A percentile compares a stretch with the other conserved stretches of the same genome.
phyloP scores from a whole-genome alignment of 2,329 filamentous ascomycete species.

The Scytalidium sp. region DNA sequence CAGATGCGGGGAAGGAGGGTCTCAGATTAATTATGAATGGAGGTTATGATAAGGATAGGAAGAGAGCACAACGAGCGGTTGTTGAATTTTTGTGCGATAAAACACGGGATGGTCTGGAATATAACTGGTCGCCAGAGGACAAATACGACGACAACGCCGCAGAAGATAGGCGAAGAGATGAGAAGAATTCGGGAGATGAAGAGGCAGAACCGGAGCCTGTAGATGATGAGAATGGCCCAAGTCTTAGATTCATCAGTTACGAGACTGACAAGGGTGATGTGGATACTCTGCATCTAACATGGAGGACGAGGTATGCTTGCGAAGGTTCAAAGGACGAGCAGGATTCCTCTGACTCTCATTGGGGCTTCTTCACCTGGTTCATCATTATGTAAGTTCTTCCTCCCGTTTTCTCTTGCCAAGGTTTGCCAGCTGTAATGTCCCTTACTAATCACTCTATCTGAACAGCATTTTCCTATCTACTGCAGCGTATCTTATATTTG shows the following conservation, averaged over 20 bases:
- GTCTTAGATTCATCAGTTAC: conserved; percentile 77
- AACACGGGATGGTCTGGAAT: conserved; percentile 70
- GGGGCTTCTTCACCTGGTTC: conserved; percentile 98
- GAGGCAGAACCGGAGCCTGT: conserved; percentile 29
- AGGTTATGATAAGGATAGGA: conserved; percentile 51
- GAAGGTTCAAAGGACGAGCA: conserved; percentile 50
- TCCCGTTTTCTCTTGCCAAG: background rate
- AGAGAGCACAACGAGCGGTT: conserved; percentile 67
- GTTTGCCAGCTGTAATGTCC: background rate
- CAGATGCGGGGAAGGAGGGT: conserved; percentile 68
- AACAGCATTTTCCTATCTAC: conserved; percentile 78
- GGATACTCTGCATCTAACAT: conserved; percentile 71
- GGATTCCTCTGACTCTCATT: conserved; percentile 49
- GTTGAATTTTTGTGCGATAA: conserved; percentile 83
- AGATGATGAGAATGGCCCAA: conserved; percentile 43
- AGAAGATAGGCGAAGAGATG: conserved; percentile 19
- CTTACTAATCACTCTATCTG: background rate
- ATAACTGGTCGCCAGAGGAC: conserved; percentile 57
- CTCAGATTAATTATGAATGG: conserved; percentile 65
- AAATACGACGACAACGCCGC: conserved; percentile 41
- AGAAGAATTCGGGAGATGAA: conserved; percentile 23
- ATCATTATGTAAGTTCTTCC: conserved; percentile 73
- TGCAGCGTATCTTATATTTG: conserved; percentile 92
- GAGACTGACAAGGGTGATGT: conserved; percentile 51
- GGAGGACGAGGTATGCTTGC: conserved; percentile 87